Conservation (phyloP, 2,329 filamentous ascomycete genomes). For the Arthrobotrys entomopaga region DNA sequence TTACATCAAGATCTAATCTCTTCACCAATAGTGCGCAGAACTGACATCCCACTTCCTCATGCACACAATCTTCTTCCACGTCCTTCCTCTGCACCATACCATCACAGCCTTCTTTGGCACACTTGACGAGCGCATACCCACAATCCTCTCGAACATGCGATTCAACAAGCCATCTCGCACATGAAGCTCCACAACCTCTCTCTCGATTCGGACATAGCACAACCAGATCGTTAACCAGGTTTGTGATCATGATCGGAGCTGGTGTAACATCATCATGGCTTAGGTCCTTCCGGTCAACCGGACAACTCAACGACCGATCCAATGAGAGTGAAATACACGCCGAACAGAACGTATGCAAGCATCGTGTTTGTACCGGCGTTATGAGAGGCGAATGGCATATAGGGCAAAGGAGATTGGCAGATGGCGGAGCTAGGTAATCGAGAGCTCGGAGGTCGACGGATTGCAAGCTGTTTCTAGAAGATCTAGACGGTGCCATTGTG, state of each 20-base stretch:
- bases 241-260: slow-evolving; percentile 67
- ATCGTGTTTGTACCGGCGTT: slow-evolving; percentile 70
- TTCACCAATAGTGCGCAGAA: slow-evolving; percentile 68
- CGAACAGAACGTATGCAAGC: slow-evolving; percentile 74
- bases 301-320: slow-evolving; percentile 57
- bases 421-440: slow-evolving; percentile 60
- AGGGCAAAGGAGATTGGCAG: slow-evolving; percentile 63
- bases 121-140: slow-evolving; percentile 68
- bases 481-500: slow-evolving; percentile 39
- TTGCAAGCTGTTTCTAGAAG: slow-evolving; percentile 37
- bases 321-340: slow-evolving; percentile 64
- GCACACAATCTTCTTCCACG: slow-evolving; percentile 67
- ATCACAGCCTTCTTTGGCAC: slow-evolving; percentile 67
- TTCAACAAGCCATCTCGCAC: slow-evolving; percentile 68
- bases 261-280: slow-evolving; percentile 57
- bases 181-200: slow-evolving; percentile 66
- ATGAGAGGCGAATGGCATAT: slow-evolving; percentile 71
- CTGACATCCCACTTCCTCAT: slow-evolving; percentile 67
- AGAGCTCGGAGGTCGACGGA: slow-evolving; percentile 61
- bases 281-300: slow-evolving; percentile 59
- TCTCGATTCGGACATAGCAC: slow-evolving; percentile 70
- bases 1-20: slow-evolving; percentile 64
- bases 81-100: slow-evolving; percentile 68
- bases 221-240: slow-evolving; percentile 70
- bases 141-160: slow-evolving; percentile 70